phyloP scores from a whole-genome alignment of 352 stramenopile genomes.

The Phytophthora pluvialis region DNA sequence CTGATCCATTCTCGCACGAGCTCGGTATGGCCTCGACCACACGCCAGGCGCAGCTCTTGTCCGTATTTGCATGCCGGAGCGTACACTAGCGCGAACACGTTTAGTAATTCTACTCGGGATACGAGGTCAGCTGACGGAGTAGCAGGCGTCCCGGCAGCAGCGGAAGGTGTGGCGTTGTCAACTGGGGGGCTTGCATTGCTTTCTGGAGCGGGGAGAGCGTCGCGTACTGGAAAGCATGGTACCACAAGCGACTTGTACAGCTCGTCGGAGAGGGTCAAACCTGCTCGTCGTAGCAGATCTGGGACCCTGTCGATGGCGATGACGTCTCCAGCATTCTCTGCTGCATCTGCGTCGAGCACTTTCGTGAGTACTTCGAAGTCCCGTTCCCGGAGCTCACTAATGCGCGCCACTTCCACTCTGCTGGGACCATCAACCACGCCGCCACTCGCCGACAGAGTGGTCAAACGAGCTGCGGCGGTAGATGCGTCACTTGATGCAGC shows the following conservation, averaged over 20 bases:
- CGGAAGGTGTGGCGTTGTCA: not conserved
- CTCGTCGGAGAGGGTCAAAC: conserved; percentile 39
- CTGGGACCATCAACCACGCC: conserved; percentile 69
- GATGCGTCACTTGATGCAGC: conserved; percentile 5
- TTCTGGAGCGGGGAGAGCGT: conserved; percentile 2
- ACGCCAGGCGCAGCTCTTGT: conserved; percentile 63
- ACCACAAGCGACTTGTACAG: conserved; percentile 54
- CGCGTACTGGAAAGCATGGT: conserved; percentile 27
- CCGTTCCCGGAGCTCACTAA: conserved; percentile 66
- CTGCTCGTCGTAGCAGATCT: conserved; percentile 43
- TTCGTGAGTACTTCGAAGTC: conserved; percentile 55
- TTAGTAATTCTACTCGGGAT: conserved; percentile 48
- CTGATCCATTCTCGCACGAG: conserved; percentile 51
- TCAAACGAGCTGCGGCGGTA: conserved; percentile 43
- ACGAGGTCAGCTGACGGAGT: conserved; percentile 4
- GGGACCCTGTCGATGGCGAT: conserved; percentile 42
- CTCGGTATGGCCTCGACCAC: conserved; percentile 58
- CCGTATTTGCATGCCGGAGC: conserved; percentile 78
- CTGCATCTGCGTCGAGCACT: conserved; percentile 35
- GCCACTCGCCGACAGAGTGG: conserved; percentile 51
- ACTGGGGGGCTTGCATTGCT: not conserved
- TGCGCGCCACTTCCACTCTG: conserved; percentile 61
- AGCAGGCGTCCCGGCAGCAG: not conserved
- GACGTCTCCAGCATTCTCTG: conserved; percentile 13
- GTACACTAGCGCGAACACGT: conserved; percentile 66